Conservation (phyloP, 441 rosid genomes). For the Eruca vesicaria region DNA sequence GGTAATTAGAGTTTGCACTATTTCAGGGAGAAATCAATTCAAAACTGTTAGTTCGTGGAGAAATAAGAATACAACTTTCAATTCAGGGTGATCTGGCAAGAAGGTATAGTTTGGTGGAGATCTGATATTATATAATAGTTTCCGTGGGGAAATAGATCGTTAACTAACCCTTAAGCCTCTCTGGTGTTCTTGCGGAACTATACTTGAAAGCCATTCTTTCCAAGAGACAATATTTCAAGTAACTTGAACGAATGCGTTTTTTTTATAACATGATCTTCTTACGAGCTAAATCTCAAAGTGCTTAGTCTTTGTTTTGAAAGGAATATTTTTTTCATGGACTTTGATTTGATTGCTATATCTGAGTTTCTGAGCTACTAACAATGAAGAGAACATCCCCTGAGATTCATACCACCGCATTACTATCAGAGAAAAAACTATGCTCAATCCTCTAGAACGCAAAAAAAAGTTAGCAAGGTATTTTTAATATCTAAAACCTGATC, state of each 20-base stretch:
- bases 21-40: no score
- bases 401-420: not conserved
- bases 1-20: no score
- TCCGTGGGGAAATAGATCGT: no score
- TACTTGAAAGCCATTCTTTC: not conserved
- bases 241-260: not conserved
- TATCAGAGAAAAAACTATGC: not conserved
- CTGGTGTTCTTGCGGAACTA: not conserved
- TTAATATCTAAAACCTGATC: no score
- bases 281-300: not conserved
- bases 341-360: not conserved
- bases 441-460: no score
- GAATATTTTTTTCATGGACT: not conserved
- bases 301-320: not conserved
- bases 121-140: no score
- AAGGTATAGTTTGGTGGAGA: no score
- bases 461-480: no score
- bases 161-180: not conserved
- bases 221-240: not conserved
- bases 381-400: not conserved
- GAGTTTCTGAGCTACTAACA: no score
- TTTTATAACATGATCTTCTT: not conserved
- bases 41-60: no score
- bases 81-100: no score
- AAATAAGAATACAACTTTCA: no score